Base-by-base conservation (phyloP, 192 early-diverging fungal genomes). In the Rhizoclosmatium sp. region DNA sequence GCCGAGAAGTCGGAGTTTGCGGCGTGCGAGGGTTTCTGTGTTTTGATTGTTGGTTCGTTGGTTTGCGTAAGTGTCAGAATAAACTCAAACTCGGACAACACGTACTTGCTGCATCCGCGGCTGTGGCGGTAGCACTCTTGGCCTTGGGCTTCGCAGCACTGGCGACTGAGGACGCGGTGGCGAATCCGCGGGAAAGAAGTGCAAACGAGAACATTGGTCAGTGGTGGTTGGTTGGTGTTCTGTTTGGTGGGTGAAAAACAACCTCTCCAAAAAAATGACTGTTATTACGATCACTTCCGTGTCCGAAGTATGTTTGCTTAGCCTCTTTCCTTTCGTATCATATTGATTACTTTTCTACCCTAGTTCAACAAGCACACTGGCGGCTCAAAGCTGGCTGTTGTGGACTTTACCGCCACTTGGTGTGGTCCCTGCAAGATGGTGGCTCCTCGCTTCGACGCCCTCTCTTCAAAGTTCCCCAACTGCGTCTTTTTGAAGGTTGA, bases 401-500 rank as follows among this genome's bases (percentile, higher is more conserved):
- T 76, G n/a, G 75, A 76, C 48, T 76, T 76, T 42, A 76, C 75
- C 40, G 72, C 72, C 16, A 76, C 75, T 19, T 76, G 85, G 84
- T 87, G 84, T 79, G 88, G 88, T 5, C 88, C 88, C 31, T 89
- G 88, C 76, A 85, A 85, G 69, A 81, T 85, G 65, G 88, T 90
- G 59, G 67, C 86, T 46, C 89, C 88, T 23, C 59, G 72, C 16
- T 93, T 92, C 74, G 85, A 85, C n/a, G 78, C 87, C 66, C 86
- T 95, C 12, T 78, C 92, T 2, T 77, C 82, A n/a, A 75, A 87
- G 46, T 81, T 85, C 82, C 21, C 86, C 2, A 83, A 91, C 51
- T 82, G 93, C 61, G 70, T 76, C 47, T 96, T 97, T 77, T 79
- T 93, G 67, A 94, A 94, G 85, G 91, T 96, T 51, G 92, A 96